Percentiles rank a stretch among this genome's conserved stretches.
phyloP scores from a whole-genome alignment of 495 filamentous ascomycete genomes.

The Penicillium roqueforti region DNA sequence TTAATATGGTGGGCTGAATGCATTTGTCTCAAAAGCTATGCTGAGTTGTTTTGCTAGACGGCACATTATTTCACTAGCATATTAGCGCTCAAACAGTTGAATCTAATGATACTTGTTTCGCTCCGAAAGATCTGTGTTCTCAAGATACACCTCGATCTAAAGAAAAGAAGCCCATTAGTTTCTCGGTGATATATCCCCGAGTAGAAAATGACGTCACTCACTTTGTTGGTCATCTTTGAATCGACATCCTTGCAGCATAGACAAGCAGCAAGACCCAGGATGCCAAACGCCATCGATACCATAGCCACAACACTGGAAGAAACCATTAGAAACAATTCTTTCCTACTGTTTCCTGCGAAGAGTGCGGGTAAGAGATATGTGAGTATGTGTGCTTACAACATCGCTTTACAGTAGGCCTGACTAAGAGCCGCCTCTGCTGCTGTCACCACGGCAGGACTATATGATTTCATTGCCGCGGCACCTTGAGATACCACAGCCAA shows the following conservation, averaged over 20 bases:
- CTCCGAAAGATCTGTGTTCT: constrained; percentile 15
- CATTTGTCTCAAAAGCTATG: background rate
- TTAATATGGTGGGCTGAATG: background rate
- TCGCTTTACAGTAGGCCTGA: constrained; percentile 24
- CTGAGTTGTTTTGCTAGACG: background rate
- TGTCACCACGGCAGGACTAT: constrained; percentile 16
- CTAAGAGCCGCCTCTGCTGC: constrained; percentile 18
- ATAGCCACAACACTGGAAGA: constrained; percentile 20
- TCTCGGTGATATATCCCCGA: background rate
- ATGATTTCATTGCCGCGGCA: constrained; percentile 17
- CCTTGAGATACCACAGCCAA: constrained; percentile 13
- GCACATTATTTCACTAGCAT: background rate
- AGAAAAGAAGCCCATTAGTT: background rate
- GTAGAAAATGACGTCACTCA: background rate
- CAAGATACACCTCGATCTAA: constrained; percentile 20
- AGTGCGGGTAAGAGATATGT: background rate
- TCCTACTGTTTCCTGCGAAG: background rate
- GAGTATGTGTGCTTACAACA: constrained; percentile 18
- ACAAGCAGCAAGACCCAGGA: constrained; percentile 22
- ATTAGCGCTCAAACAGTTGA: background rate
- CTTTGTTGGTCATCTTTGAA: constrained; percentile 27
- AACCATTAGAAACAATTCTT: background rate
- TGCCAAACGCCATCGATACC: constrained; percentile 28
- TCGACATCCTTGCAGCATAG: constrained; percentile 27
- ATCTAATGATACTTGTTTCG: constrained; percentile 15